These are phyloP conservation scores for Beta corolliflora DNA, from an alignment of 179 eudicot species.

Conservation along the genomic window DNA sequence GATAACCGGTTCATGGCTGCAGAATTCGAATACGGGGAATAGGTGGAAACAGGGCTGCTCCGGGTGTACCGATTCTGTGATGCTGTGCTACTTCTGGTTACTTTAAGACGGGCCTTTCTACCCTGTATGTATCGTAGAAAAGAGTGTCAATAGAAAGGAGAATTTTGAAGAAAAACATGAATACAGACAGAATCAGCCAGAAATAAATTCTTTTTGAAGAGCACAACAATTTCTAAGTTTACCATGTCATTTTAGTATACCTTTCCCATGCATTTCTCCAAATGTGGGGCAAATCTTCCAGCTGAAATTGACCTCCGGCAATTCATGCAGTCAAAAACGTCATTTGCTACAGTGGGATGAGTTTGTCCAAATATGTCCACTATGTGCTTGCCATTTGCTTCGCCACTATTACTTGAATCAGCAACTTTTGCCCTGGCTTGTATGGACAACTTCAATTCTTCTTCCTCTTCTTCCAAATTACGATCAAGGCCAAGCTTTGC, in stretches of 20 bases:
- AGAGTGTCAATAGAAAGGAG: neutral
- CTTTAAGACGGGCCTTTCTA: slow-evolving; percentile 80
- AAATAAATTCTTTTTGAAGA: neutral
- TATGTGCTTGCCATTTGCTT: slow-evolving; percentile 71
- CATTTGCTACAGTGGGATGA: slow-evolving; percentile 83
- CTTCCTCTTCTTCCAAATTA: slow-evolving; percentile 78
- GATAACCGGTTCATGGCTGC: slow-evolving; percentile 45
- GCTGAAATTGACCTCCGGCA: slow-evolving; percentile 85
- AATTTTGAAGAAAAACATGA: neutral
- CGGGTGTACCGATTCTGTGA: slow-evolving; percentile 64
- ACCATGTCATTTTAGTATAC: slow-evolving; percentile 31
- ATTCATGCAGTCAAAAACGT: slow-evolving; percentile 85
- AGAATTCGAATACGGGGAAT: slow-evolving; percentile 54
- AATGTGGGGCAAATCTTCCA: slow-evolving; percentile 95
- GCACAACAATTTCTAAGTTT: neutral
- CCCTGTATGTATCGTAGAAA: slow-evolving; percentile 55
- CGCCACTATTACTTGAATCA: slow-evolving; percentile 67
- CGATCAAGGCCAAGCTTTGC: slow-evolving; percentile 89
- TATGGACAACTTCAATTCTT: slow-evolving; percentile 79
- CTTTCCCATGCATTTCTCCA: slow-evolving; percentile 99
- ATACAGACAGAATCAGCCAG: neutral
- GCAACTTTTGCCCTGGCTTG: slow-evolving; percentile 81
- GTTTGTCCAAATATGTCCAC: slow-evolving; percentile 95
- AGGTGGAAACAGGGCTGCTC: slow-evolving; percentile 47
- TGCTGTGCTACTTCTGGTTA: slow-evolving; percentile 82